phyloP scores from a whole-genome alignment of 345 rosid species.

The Eucalyptus rudis region DNA sequence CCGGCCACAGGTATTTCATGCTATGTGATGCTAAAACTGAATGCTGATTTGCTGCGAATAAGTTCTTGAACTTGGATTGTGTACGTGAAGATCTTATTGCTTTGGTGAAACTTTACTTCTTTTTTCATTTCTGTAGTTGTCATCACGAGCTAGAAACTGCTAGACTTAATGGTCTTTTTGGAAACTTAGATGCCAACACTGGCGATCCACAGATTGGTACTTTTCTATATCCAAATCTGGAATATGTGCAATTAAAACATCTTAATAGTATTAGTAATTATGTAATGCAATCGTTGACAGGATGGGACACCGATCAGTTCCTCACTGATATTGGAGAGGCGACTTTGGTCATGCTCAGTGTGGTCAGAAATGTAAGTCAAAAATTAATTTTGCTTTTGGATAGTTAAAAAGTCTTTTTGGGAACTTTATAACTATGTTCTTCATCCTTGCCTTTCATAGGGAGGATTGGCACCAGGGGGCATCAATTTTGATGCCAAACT shows the following conservation, averaged over 20 bases:
- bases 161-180: conserved; percentile 77
- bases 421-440: neutral
- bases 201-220: conserved; percentile 93
- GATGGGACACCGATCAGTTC: conserved; percentile 99
- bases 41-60: neutral
- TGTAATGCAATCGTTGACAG: conserved; percentile 13
- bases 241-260: neutral
- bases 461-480: conserved; percentile 95
- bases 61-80: neutral
- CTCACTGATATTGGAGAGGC: conserved; percentile 83
- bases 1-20: conserved; percentile 68
- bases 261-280: neutral
- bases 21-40: neutral
- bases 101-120: neutral
- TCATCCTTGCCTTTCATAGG: conserved; percentile 20
- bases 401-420: neutral
- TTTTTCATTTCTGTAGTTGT: conserved; percentile 29
- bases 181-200: conserved; percentile 91
- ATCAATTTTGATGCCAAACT: conserved; percentile 97
- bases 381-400: neutral
- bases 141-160: conserved; percentile 99
- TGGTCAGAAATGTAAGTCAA: conserved; percentile 65
- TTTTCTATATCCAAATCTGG: neutral
- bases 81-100: neutral
- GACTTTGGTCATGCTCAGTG: conserved; percentile 84